Evolutionary conservation across 2,329 filamentous ascomycete species (phyloP).

Genomic region (Grosmannia huntii): DNA sequence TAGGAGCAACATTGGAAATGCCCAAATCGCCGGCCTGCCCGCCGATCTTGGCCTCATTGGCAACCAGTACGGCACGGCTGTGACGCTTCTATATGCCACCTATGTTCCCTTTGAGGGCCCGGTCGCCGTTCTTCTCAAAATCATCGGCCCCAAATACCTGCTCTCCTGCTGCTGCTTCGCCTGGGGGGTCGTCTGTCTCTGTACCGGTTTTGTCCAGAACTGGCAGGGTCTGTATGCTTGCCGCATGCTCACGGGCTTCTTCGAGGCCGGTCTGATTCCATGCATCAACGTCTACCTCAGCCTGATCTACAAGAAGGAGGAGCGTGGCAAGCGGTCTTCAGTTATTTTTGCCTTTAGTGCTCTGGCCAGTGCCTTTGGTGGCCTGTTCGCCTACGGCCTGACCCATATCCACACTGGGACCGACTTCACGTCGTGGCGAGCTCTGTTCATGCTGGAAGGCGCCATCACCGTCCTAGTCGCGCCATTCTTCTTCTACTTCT

Average conservation of each 20-base stretch:
- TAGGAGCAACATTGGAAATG: slow-evolving; percentile 10
- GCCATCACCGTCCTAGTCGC: slow-evolving; percentile 24
- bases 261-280: slow-evolving; percentile 25
- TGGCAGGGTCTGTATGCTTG: slow-evolving; percentile 14
- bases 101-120: slow-evolving; percentile 21
- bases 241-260: slow-evolving; percentile 14
- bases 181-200: neutral
- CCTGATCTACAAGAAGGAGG: slow-evolving; percentile 23
- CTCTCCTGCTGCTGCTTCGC: slow-evolving; percentile 12
- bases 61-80: slow-evolving; percentile 14
- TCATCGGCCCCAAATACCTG: slow-evolving; percentile 20
- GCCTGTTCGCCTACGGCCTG: slow-evolving; percentile 28
- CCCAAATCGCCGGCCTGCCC: slow-evolving; percentile 10
- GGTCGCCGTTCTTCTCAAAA: slow-evolving; percentile 20
- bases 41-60: slow-evolving; percentile 8
- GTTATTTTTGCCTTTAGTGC: slow-evolving; percentile 28
- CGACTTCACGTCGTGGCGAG: slow-evolving; percentile 24
- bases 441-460: slow-evolving; percentile 28
- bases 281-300: slow-evolving; percentile 23
- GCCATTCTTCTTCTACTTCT: slow-evolving; percentile 17
- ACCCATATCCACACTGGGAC: slow-evolving; percentile 21
- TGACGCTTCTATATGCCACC: slow-evolving; percentile 15
- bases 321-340: slow-evolving; percentile 18
- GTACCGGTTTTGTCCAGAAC: slow-evolving; percentile 16
- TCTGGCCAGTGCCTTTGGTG: slow-evolving; percentile 26